Conservation (phyloP, 805 yeast species). For the Suhomyces canberraensis region DNA sequence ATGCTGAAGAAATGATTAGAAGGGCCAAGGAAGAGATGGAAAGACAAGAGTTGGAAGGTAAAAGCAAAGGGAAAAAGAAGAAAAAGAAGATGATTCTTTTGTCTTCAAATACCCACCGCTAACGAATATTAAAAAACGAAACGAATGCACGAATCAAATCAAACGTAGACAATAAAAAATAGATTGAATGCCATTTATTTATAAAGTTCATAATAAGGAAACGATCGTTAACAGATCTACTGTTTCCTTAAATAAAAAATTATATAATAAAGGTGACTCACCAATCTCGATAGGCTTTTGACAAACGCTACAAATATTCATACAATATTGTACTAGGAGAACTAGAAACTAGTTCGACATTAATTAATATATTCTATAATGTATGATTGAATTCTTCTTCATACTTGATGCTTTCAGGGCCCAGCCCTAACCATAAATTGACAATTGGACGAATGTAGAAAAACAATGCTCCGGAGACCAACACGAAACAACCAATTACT, state of each 20-base stretch:
- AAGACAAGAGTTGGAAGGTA: constrained; percentile 17
- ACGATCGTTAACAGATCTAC: too few species aligned
- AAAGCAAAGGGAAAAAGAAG: constrained; percentile 25
- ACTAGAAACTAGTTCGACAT: too few species aligned
- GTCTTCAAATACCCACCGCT: constrained; percentile 14
- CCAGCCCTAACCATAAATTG: constrained; percentile 3
- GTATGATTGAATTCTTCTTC: constrained; percentile 14
- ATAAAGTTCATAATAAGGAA: too few species aligned
- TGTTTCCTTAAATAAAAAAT: too few species aligned
- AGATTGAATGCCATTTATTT: neutral
- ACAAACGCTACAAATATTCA: neutral
- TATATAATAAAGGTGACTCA: too few species aligned
- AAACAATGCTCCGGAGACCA: constrained; percentile 39
- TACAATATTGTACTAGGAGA: neutral
- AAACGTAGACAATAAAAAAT: neutral
- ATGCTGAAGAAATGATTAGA: constrained; percentile 49
- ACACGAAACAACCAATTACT: constrained; percentile 46
- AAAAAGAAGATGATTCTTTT: constrained; percentile 43
- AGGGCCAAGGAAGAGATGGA: constrained; percentile 49
- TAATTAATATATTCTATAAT: too few species aligned
- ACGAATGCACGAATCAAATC: neutral
- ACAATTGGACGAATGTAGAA: constrained; percentile 12
- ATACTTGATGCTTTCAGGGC: constrained; percentile 10
- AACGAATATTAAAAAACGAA: neutral
- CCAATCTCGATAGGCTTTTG: too few species aligned